Evolutionary conservation across 805 yeast genomes (phyloP), one percentile per base, ranked within the genome.

Genomic region (Ogataea pilisensis): DNA sequence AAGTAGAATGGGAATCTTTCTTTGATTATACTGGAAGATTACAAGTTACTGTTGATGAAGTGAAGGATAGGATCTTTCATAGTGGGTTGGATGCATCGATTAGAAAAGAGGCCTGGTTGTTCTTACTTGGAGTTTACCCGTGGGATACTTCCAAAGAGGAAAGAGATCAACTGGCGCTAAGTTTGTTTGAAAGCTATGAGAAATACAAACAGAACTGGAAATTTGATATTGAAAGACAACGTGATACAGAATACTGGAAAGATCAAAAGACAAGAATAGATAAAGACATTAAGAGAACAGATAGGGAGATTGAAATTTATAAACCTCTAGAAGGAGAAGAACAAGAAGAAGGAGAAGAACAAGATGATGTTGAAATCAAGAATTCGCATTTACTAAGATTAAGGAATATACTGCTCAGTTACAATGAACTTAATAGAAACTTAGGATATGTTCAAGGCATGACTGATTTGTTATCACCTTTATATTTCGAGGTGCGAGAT

Each of bases 391-490:
- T 93, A 43, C 71, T 76, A 45, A 73, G 66, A 38, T 64, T 93
- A 66, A 75, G 87, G 50, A 89, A 85, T 51, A 84, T 93, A 45
- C 69, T 93, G 30, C 71, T 89, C 42, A 86, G 97, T 0, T 91
- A 84, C 55, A 91, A 93, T 60, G 89, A 85, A 61, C 74, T 81
- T 59, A 90, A 93, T 60, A 70, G 68, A 34, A 83, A 88, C 50
- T 64, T 93, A 50, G 99, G 99, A 1, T 93, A 93, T 56, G 96
- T 93, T 16, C 99, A 93, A 65, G 99, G 99, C 2, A 93, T 93
- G 99, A 80, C 93, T 8, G 99, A 93, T 61, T 67, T 93, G 38
- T 66, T 93, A 28, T 84, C 96, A 0, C 97, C 97, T 0, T 63
- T 93, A 3, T 93, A 88, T 59, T 77, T 73, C 39, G 64, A 70